Evolutionary conservation across 2,329 filamentous ascomycete genomes (phyloP).

Genomic region (Penicillium decumbens): DNA sequence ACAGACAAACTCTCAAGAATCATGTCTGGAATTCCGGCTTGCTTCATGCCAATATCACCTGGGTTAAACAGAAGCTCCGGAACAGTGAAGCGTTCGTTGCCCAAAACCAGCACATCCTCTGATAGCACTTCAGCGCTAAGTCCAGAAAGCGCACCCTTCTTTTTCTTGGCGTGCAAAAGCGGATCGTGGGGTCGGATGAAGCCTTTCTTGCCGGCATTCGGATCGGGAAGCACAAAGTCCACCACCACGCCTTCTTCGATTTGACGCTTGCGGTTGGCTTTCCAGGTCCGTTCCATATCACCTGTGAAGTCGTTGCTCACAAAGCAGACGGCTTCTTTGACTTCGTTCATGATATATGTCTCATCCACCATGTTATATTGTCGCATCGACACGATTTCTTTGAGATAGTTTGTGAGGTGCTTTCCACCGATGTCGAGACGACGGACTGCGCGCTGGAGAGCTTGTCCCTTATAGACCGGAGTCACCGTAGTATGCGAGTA

Average conservation of each 20-base stretch:
- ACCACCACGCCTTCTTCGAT: constrained; percentile 58
- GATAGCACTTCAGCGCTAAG: constrained; percentile 45
- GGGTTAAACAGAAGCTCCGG: constrained; percentile 89
- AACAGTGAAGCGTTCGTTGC: constrained; percentile 86
- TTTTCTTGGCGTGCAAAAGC: constrained; percentile 51
- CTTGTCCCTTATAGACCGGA: constrained; percentile 73
- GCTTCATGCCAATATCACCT: constrained; percentile 74
- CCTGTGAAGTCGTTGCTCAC: constrained; percentile 69
- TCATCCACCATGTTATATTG: constrained; percentile 97
- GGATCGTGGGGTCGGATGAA: constrained; percentile 74
- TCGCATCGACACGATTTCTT: constrained; percentile 79
- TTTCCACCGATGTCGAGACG: constrained; percentile 90
- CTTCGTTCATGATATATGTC: constrained; percentile 86
- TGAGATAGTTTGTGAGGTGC: constrained; percentile 86
- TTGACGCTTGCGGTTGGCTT: constrained; percentile 55
- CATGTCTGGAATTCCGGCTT: constrained; percentile 77
- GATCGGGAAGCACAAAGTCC: constrained; percentile 89
- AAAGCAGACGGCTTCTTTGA: constrained; percentile 87
- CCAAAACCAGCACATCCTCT: constrained; percentile 80
- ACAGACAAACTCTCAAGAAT: constrained; percentile 71
- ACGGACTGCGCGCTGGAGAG: constrained; percentile 74
- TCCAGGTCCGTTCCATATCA: constrained; percentile 82
- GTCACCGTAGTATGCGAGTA: constrained; percentile 92
- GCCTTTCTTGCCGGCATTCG: constrained; percentile 60
- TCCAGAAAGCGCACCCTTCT: constrained; percentile 48